Evolutionary conservation across 768 basidiomycete species (phyloP).

Genomic region (Amanita pseudoporphyria): DNA sequence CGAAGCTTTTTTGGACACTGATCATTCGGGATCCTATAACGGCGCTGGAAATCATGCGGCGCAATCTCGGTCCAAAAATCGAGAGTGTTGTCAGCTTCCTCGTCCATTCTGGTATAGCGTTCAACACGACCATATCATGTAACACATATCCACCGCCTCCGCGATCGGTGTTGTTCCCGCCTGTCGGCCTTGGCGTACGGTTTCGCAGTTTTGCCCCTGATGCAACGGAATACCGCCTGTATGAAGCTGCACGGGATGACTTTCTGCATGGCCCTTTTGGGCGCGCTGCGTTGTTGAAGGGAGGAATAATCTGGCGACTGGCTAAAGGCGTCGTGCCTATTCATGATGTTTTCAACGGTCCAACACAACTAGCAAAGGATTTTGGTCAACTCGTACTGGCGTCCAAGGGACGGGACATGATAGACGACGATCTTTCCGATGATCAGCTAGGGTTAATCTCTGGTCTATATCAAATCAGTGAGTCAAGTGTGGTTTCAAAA

Average conservation of each 20-base stretch:
- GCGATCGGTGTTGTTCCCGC: neutral
- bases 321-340: constrained; percentile 1
- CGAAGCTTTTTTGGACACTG: neutral
- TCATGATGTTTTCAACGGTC: neutral
- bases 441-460: neutral
- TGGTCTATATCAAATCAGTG: constrained; percentile 2
- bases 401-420: neutral
- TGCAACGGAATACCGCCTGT: neutral
- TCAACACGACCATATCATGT: neutral
- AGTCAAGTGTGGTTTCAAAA: neutral
- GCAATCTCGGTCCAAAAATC: neutral
- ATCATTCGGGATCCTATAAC: neutral
- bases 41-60: constrained; percentile 1
- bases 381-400: neutral
- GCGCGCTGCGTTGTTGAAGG: constrained; percentile 1
- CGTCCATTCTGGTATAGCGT: neutral
- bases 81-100: constrained; percentile 3
- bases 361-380: neutral
- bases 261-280: constrained; percentile 1
- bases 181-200: neutral
- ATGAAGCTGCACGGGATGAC: neutral
- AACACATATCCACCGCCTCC: constrained; percentile 5
- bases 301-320: constrained; percentile 7
- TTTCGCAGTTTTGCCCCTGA: neutral
- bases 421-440: constrained; percentile 1